Evolutionary conservation across 495 filamentous ascomycete species (phyloP).

Genomic region (Hypoxylon lenormandii): DNA sequence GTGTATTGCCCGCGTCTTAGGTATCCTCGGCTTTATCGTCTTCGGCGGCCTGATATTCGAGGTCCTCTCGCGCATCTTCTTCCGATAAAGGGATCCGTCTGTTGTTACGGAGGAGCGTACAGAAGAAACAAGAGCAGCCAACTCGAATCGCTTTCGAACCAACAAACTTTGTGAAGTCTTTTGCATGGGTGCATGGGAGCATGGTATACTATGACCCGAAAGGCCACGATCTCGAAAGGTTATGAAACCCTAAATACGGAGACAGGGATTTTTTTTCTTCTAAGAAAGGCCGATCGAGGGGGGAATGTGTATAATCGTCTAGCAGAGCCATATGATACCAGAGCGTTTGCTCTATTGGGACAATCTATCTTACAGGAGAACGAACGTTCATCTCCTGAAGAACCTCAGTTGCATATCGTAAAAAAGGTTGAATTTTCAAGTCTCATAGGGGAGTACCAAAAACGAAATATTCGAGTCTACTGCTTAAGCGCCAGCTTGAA

Average conservation of each 20-base stretch:
- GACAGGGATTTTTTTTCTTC: constrained; percentile 5
- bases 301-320: constrained; percentile 23
- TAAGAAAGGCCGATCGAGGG: constrained; percentile 8
- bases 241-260: not conserved
- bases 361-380: constrained; percentile 29
- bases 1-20: constrained; percentile 56
- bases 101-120: constrained; percentile 4
- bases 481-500: not conserved
- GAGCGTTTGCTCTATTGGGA: constrained; percentile 36
- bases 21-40: constrained; percentile 80
- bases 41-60: constrained; percentile 88
- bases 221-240: not conserved
- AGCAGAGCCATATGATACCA: constrained; percentile 36
- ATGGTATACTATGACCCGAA: constrained; percentile 6
- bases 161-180: no score
- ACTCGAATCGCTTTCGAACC: not conserved
- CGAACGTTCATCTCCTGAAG: not conserved
- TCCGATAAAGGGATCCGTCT: constrained; percentile 50
- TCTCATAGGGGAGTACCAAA: no score
- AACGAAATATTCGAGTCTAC: not conserved
- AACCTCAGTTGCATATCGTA: not conserved
- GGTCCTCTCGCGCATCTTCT: constrained; percentile 78
- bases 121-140: not conserved
- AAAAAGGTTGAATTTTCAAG: no score
- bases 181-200: constrained; percentile 10